Conservation (phyloP, 2,329 filamentous ascomycete genomes). For the Fusarium verticillioides region DNA sequence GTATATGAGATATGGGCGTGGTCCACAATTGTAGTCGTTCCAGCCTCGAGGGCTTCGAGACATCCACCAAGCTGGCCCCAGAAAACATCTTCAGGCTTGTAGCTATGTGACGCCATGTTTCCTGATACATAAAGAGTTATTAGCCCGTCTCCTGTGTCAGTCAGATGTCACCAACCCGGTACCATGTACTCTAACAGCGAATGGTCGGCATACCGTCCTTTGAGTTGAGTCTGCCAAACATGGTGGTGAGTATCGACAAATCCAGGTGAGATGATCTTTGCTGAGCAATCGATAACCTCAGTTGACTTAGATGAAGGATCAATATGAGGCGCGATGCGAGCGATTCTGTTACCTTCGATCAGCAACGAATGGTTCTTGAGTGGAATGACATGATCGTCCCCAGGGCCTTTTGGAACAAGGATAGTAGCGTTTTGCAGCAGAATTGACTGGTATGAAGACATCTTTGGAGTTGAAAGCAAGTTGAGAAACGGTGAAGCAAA, state of each 20-base stretch:
- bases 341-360: conserved; percentile 2
- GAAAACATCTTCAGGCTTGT: neutral
- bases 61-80: conserved; percentile 17
- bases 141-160: rapidly evolving
- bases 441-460: neutral
- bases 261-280: neutral
- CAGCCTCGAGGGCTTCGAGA: conserved; percentile 2
- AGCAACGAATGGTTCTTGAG: conserved; percentile 9
- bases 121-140: neutral
- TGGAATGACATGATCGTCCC: neutral
- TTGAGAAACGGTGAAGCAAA: rapidly evolving
- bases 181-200: conserved; percentile 1
- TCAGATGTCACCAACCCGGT: neutral
- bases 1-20: conserved; percentile 15
- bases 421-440: conserved; percentile 6
- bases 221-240: conserved; percentile 18
- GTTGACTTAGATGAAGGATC: neutral
- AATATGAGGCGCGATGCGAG: neutral
- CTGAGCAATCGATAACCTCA: conserved; percentile 2
- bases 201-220: conserved; percentile 6
- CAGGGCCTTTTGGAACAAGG: neutral
- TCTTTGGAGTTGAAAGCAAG: rapidly evolving
- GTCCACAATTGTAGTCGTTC: conserved; percentile 2
- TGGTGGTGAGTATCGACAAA: conserved; percentile 21
- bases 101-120: conserved; percentile 9